Conservation (phyloP, 345 rosid species). For the Boechera divaricarpa region DNA sequence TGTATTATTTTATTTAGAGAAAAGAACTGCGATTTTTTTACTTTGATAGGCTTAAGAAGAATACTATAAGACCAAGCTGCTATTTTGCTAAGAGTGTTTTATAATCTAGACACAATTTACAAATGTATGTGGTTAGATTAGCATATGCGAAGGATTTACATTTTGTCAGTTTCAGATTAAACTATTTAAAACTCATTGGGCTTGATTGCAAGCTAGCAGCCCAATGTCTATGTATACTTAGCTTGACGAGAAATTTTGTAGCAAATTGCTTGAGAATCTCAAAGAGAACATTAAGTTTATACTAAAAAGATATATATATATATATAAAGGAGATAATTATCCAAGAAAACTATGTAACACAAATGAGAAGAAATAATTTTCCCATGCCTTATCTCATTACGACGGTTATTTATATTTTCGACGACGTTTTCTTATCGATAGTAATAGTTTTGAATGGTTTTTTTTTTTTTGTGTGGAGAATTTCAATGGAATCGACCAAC, state of each 20-base stretch:
- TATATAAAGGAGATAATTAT: too few species aligned
- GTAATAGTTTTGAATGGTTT: too few species aligned
- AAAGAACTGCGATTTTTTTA: not conserved
- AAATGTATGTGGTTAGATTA: not conserved
- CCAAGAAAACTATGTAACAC: too few species aligned
- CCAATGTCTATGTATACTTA: not conserved
- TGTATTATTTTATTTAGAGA: not conserved
- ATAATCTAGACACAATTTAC: not conserved
- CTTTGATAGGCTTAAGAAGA: not conserved
- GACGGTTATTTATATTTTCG: too few species aligned
- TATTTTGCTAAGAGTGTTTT: not conserved
- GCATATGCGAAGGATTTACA: not conserved
- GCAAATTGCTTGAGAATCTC: not conserved
- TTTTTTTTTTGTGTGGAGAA: too few species aligned
- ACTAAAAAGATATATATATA: too few species aligned
- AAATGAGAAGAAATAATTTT: too few species aligned
- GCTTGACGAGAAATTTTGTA: not conserved
- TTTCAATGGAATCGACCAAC: too few species aligned
- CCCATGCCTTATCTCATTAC: too few species aligned
- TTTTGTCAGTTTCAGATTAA: not conserved
- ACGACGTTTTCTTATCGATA: too few species aligned
- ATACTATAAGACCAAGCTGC: not conserved
- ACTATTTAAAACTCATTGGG: constrained; percentile 12
- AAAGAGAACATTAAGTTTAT: too few species aligned
- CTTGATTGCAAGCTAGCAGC: not conserved